Evolutionary conservation across 257 asterid species (phyloP).

Genomic region (Capsicum baccatum): DNA sequence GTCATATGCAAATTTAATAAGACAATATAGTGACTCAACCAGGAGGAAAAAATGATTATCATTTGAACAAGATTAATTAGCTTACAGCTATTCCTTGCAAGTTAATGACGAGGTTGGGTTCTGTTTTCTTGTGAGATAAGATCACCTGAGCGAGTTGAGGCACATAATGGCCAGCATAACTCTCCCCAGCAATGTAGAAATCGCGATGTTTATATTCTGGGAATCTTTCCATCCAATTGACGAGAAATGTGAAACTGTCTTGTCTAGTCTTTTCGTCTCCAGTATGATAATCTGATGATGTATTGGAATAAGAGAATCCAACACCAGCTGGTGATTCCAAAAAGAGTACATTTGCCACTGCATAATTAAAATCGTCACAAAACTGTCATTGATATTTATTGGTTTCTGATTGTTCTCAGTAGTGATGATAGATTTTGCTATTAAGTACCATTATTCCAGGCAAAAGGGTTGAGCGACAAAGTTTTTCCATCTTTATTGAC

Average conservation of each 20-base stretch:
- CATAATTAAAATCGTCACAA: background rate
- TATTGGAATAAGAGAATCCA: slow-evolving; percentile 40
- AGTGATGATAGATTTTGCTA: background rate
- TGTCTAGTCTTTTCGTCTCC: slow-evolving; percentile 29
- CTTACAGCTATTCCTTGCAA: slow-evolving; percentile 35
- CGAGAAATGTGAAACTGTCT: slow-evolving; percentile 26
- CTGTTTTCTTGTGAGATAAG: slow-evolving; percentile 11
- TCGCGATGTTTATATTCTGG: slow-evolving; percentile 34
- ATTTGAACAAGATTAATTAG: background rate
- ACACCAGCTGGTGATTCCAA: slow-evolving; percentile 41
- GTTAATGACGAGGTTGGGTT: slow-evolving; percentile 31
- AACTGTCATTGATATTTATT: background rate
- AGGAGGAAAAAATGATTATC: background rate
- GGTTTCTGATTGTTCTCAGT: background rate
- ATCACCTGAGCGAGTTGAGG: slow-evolving; percentile 36
- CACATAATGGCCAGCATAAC: slow-evolving; percentile 35
- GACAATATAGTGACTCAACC: background rate
- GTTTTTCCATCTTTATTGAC: slow-evolving; percentile 32
- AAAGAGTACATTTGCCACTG: slow-evolving; percentile 36
- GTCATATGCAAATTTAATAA: background rate
- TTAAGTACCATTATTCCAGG: slow-evolving; percentile 36
- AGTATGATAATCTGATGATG: slow-evolving; percentile 27
- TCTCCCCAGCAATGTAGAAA: slow-evolving; percentile 36
- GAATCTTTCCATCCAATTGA: slow-evolving; percentile 39
- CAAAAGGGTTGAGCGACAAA: slow-evolving; percentile 29